A percentile compares a stretch with the other conserved stretches of the same genome.
Conservation (phyloP, 2,329 filamentous ascomycete species). For the Stemphylium beticola region DNA sequence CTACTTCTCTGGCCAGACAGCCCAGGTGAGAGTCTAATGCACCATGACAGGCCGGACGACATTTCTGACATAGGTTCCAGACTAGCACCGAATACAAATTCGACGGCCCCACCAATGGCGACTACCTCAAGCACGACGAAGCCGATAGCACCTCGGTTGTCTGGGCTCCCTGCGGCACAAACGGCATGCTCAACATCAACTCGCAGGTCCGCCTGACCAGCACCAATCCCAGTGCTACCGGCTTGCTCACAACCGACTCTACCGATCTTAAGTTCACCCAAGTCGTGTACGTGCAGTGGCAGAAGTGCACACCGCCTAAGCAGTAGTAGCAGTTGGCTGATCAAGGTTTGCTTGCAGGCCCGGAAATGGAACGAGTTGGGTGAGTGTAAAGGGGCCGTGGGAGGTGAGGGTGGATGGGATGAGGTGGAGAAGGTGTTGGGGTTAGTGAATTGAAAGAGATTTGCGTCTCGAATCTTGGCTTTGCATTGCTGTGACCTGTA, state of each 20-base stretch:
- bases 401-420: slow-evolving; percentile 4
- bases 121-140: slow-evolving; percentile 50
- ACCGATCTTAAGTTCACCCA: slow-evolving; percentile 57
- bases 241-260: slow-evolving; percentile 57
- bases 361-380: slow-evolving; percentile 9
- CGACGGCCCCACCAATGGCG: slow-evolving; percentile 46
- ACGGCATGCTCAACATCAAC: slow-evolving; percentile 62
- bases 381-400: slow-evolving; percentile 15
- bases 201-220: slow-evolving; percentile 55
- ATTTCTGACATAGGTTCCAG: slow-evolving; percentile 28
- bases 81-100: slow-evolving; percentile 49
- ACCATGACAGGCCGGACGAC: background rate
- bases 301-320: slow-evolving; percentile 39
- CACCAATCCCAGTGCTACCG: slow-evolving; percentile 40
- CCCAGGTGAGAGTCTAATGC: slow-evolving; percentile 44
- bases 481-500: background rate
- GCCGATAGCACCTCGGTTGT: slow-evolving; percentile 55
- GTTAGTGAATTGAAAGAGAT: slow-evolving; percentile 17
- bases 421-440: slow-evolving; percentile 15
- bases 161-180: slow-evolving; percentile 60
- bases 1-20: slow-evolving; percentile 58
- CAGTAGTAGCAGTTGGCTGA: slow-evolving; percentile 23
- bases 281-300: slow-evolving; percentile 54
- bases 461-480: slow-evolving; percentile 6
- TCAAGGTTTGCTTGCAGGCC: slow-evolving; percentile 15